Evolutionary conservation across 768 basidiomycete species (phyloP).

Genomic region (Neoboletus magnificus): DNA sequence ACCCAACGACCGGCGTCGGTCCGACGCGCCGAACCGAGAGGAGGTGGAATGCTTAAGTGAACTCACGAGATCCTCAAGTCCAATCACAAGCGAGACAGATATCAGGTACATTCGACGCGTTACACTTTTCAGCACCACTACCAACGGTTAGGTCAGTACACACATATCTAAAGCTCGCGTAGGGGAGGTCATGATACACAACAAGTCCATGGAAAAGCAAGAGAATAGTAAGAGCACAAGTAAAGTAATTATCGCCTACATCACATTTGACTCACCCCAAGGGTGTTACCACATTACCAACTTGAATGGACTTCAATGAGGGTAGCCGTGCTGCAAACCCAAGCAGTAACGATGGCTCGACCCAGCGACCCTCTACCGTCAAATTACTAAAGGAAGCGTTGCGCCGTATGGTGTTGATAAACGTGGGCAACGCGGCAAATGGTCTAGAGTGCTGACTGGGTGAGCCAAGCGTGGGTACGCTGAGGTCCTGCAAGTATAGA

Average conservation of each 20-base stretch:
- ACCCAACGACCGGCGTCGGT: background rate
- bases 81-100: background rate
- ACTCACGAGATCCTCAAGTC: background rate
- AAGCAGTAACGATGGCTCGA: constrained; percentile 11
- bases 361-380: constrained; percentile 29
- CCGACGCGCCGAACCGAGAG: background rate
- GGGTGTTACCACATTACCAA: constrained; percentile 3
- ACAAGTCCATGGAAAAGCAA: constrained; percentile 1
- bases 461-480: constrained; percentile 1
- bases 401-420: constrained; percentile 4
- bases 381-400: constrained; percentile 11
- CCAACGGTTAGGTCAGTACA: constrained; percentile 1
- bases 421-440: constrained; percentile 40
- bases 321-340: constrained; percentile 13
- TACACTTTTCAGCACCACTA: background rate
- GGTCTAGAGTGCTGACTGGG: constrained; percentile 14
- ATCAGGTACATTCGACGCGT: background rate
- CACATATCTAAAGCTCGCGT: background rate
- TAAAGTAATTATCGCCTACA: background rate
- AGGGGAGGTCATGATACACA: background rate
- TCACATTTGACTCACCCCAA: constrained; percentile 9
- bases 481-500: constrained; percentile 46
- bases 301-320: constrained; percentile 12
- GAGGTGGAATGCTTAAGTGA: background rate
- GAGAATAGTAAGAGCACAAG: background rate